Conservation (phyloP, 2,329 filamentous ascomycete species). For the Lachnellula subtilissima region DNA sequence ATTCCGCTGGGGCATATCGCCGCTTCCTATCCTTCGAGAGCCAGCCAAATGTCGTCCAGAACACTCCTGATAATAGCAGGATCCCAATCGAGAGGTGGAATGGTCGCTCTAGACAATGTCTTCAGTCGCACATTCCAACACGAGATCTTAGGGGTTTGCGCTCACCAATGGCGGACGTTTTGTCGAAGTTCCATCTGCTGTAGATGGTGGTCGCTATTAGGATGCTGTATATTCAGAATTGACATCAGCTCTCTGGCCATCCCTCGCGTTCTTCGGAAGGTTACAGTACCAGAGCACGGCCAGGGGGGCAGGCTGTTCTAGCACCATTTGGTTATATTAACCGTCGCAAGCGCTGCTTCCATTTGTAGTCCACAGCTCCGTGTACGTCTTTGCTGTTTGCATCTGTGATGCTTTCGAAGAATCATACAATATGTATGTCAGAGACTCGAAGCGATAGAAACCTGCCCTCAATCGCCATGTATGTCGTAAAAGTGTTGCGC, state of each 20-base stretch:
- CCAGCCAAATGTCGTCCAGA: not conserved
- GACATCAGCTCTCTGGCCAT: not conserved
- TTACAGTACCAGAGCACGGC: not conserved
- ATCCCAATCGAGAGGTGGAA: constrained; percentile 2
- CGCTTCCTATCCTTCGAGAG: not conserved
- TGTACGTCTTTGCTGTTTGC: too few species aligned
- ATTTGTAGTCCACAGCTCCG: too few species aligned
- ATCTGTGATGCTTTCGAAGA: too few species aligned
- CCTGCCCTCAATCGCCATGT: too few species aligned
- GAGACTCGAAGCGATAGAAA: too few species aligned
- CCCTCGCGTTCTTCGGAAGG: not conserved
- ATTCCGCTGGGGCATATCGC: not conserved
- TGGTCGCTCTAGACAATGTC: constrained; percentile 1
- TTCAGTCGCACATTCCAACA: not conserved
- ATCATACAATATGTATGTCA: too few species aligned
- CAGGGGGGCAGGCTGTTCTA: not conserved
- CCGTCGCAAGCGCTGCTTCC: too few species aligned
- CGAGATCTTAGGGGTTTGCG: not conserved
- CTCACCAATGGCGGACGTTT: constrained; percentile 3
- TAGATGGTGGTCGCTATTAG: constrained; percentile 3
- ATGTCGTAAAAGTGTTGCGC: too few species aligned
- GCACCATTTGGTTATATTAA: not conserved
- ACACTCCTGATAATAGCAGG: not conserved
- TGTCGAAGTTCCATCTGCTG: constrained; percentile 2
- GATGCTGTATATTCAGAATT: not conserved